Percentiles rank a stretch among this genome's conserved stretches.
phyloP scores from a whole-genome alignment of 768 basidiomycete genomes.

The Naematelia encephala region DNA sequence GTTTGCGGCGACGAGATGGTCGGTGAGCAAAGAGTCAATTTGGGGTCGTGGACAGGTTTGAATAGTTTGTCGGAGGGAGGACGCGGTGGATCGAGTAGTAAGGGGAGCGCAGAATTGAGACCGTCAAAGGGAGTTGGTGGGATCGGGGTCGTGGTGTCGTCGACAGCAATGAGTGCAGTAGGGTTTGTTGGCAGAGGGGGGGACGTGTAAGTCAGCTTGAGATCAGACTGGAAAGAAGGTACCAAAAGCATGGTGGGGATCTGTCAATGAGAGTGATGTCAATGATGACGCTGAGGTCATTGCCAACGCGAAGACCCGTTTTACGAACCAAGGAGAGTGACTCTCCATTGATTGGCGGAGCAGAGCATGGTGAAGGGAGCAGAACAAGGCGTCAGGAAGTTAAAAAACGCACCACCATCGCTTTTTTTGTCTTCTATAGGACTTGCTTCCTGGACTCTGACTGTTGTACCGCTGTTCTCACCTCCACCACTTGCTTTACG shows the following conservation, averaged over 20 bases:
- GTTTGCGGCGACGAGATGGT: background rate
- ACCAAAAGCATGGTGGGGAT: background rate
- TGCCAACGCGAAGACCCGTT: too few relatives aligned
- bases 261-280: background rate
- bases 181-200: background rate
- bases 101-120: background rate
- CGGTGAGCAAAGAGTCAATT: background rate
- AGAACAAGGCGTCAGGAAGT: background rate
- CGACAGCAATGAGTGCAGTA: background rate
- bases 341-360: background rate
- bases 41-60: background rate
- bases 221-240: background rate
- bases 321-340: background rate
- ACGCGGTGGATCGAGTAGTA: background rate
- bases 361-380: background rate
- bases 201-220: background rate
- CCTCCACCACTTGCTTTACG: background rate
- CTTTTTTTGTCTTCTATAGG: background rate
- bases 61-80: background rate
- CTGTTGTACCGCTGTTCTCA: background rate
- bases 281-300: background rate
- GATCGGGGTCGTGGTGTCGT: background rate
- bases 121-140: background rate
- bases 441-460: background rate
- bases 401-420: background rate